Percentiles rank a stretch among this genome's conserved stretches.
Evolutionary conservation across 2,329 filamentous ascomycete genomes (phyloP).

Genomic region (Diaporthe sp.): DNA sequence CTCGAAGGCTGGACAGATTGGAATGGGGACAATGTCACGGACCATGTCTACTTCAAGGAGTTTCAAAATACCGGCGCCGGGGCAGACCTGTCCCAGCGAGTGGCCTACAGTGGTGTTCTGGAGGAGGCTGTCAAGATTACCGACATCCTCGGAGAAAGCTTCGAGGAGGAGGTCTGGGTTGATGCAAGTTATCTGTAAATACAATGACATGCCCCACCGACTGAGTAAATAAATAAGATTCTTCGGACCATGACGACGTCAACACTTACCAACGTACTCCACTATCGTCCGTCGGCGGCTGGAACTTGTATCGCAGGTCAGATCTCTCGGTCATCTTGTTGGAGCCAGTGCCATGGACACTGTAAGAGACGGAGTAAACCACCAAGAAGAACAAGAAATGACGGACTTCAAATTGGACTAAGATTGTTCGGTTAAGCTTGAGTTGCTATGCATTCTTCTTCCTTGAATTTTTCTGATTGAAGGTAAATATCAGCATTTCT

Average conservation of each 20-base stretch:
- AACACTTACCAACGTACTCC: background rate
- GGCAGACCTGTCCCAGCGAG: constrained; percentile 42
- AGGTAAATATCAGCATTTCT: no score
- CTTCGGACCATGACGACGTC: background rate
- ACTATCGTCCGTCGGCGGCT: background rate
- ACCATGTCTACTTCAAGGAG: constrained; percentile 63
- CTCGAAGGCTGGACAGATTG: constrained; percentile 64
- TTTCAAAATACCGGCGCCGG: constrained; percentile 65
- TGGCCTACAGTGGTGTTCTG: constrained; percentile 1
- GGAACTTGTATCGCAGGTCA: rapidly evolving
- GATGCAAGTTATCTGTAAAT: constrained; percentile 23
- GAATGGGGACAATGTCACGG: constrained; percentile 53
- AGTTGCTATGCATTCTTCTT: no score
- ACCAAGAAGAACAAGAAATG: no score
- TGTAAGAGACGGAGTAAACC: no score
- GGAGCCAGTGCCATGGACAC: no score
- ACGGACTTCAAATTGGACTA: no score
- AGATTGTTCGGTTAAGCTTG: no score
- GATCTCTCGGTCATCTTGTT: background rate
- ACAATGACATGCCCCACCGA: rapidly evolving
- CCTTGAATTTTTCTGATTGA: no score
- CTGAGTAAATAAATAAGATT: background rate
- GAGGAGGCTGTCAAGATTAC: constrained; percentile 8
- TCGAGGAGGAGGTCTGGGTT: constrained; percentile 7
- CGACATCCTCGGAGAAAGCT: constrained; percentile 4